Base-by-base conservation (phyloP, 2,329 filamentous ascomycete species). In the Epichloe festucae region DNA sequence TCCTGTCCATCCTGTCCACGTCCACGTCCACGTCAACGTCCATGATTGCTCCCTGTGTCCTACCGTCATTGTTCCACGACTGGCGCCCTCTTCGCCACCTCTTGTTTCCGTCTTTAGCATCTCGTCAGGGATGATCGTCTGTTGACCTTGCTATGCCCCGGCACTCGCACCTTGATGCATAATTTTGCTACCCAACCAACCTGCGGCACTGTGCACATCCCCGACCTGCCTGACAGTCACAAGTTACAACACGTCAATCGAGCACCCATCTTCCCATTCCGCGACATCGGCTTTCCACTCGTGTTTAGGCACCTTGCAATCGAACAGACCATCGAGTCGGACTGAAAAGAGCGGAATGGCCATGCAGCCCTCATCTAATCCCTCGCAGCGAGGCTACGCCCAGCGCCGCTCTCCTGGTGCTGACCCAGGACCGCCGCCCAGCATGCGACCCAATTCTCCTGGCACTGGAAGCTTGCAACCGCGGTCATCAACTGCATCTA, bases 401-500 rank as follows among this genome's bases (percentile, higher is more conserved):
- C 79, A 80, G 62, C 76, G 81, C 58, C 77, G 81, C 60, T 83
- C 81, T 48, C 80, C 82, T n/a, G 78, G 74, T 55, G 76, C 73
- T 38, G 81, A 84, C 56, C 73, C 75, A 61, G 77, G 76, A 49
- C 77, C 75, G 60, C 75, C 79, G 48, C 72, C 77, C 52, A 77
- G 71, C 65, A 70, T 79, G 51, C 74, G 79, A 52, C 71, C 78
- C 47, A 82, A 81, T 62, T 84, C 82, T 49, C 82, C 84, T 36
- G 75, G 73, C 58, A 71, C 81, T 36, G 73, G 72, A 56, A 71
- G 79, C 56, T 21, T 48, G 21, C 81, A 81, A 56, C 72, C 79
- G 53, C 80, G 85, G 54, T 74, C 77, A 34, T 86, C 84, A 8
- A 81, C 79, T 45, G 76, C 80, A 35, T 89, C 85, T 46, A 79